Evolutionary conservation across 2,329 filamentous ascomycete species (phyloP).

Genomic region (Lecanicillium sp.): DNA sequence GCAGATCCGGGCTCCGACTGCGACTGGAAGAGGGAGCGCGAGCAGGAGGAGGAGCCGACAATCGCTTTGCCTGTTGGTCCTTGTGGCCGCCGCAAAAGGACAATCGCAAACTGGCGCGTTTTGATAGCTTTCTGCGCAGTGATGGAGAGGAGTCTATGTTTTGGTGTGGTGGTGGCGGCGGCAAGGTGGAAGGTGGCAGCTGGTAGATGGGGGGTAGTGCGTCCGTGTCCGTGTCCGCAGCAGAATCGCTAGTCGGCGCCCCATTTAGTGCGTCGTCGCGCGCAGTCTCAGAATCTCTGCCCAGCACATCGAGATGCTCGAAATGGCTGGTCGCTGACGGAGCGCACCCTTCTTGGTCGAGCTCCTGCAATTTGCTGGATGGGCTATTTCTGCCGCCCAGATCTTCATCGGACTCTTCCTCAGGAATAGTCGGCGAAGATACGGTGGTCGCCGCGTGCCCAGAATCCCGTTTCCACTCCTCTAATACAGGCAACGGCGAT

Average conservation of each 20-base stretch:
- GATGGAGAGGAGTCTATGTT: neutral
- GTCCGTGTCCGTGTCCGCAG: neutral
- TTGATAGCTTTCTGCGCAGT: neutral
- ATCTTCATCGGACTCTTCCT: slow-evolving; percentile 8
- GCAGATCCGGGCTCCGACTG: neutral
- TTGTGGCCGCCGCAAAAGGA: slow-evolving; percentile 5
- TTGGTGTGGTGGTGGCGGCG: neutral
- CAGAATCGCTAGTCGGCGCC: neutral
- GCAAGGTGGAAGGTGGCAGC: neutral
- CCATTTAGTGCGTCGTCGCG: no score
- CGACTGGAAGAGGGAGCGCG: neutral
- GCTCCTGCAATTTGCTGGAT: no score
- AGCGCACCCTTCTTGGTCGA: no score
- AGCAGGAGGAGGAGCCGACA: neutral
- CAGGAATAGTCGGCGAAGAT: slow-evolving; percentile 27
- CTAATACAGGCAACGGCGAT: slow-evolving; percentile 16
- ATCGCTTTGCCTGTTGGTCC: neutral
- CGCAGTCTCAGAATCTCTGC: no score
- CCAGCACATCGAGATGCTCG: no score
- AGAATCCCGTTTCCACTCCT: slow-evolving; percentile 48
- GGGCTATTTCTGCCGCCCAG: no score
- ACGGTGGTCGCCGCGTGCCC: slow-evolving; percentile 41
- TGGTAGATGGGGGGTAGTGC: neutral
- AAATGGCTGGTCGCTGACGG: no score
- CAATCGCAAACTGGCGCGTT: neutral